A percentile compares a stretch with the other conserved stretches of the same genome.
Conservation (phyloP, 1,139 yeast species). For the Meyerozyma athensensis region DNA sequence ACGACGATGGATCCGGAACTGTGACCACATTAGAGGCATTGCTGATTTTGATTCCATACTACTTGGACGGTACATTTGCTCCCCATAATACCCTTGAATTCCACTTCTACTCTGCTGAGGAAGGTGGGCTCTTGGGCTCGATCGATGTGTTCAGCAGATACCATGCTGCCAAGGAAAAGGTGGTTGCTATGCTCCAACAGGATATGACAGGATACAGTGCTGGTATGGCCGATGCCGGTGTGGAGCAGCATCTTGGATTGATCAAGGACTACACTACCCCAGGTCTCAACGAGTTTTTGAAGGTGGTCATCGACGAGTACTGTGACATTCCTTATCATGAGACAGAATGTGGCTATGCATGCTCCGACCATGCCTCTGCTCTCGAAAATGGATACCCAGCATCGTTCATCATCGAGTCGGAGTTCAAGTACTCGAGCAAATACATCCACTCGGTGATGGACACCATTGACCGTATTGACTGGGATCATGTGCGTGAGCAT, state of each 20-base stretch:
- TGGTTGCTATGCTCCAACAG: slow-evolving; percentile 84
- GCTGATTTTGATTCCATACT: slow-evolving; percentile 47
- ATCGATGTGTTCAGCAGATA: slow-evolving; percentile 67
- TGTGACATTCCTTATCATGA: slow-evolving; percentile 66
- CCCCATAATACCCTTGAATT: slow-evolving; percentile 80
- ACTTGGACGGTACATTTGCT: slow-evolving; percentile 31
- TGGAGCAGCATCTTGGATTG: slow-evolving; percentile 74
- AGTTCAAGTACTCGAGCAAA: slow-evolving; percentile 56
- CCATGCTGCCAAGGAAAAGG: slow-evolving; percentile 40
- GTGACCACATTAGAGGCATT: slow-evolving; percentile 74
- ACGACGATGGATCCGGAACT: slow-evolving; percentile 90
- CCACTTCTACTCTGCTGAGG: slow-evolving; percentile 95
- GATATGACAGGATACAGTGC: slow-evolving; percentile 91
- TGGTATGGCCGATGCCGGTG: slow-evolving; percentile 48
- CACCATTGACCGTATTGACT: slow-evolving; percentile 67
- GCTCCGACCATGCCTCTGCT: slow-evolving; percentile 92
- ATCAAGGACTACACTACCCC: slow-evolving; percentile 69
- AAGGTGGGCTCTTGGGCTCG: slow-evolving; percentile 87
- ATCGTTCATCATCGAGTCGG: slow-evolving; percentile 76
- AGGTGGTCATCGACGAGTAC: slow-evolving; percentile 55
- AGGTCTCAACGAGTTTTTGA: slow-evolving; percentile 57
- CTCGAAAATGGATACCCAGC: slow-evolving; percentile 78
- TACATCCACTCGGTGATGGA: slow-evolving; percentile 76
- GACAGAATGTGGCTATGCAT: slow-evolving; percentile 84
- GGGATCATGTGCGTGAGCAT: slow-evolving; percentile 75